phyloP scores from a whole-genome alignment of 2,329 filamentous ascomycete genomes.

The Elsinoe arachidis region DNA sequence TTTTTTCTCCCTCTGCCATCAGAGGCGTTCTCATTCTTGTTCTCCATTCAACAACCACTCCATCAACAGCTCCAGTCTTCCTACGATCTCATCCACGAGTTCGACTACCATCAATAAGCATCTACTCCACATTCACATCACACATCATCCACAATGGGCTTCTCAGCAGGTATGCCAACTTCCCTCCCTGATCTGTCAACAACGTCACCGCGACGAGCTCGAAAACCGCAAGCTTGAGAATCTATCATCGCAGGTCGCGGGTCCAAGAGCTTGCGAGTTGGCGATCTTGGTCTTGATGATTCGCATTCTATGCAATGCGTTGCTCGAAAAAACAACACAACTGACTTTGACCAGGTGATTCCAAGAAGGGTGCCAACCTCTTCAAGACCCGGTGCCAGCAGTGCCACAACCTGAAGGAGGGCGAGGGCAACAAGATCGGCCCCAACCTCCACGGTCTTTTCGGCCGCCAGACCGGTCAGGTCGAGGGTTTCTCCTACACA shows the following conservation, averaged over 20 bases:
- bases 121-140: constrained; percentile 14
- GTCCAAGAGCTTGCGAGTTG: neutral
- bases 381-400: constrained; percentile 99
- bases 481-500: constrained; percentile 92
- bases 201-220: neutral
- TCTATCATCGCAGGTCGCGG: neutral
- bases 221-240: neutral
- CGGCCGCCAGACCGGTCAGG: constrained; percentile 86
- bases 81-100: neutral
- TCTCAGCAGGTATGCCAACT: constrained; percentile 27
- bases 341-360: constrained; percentile 56
- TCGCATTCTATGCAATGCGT: neutral
- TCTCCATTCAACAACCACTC: constrained; percentile 9
- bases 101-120: neutral
- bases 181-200: neutral
- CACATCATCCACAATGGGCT: constrained; percentile 28
- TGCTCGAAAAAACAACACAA: neutral
- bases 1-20: constrained; percentile 15
- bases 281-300: neutral
- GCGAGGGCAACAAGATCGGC: constrained; percentile 95
- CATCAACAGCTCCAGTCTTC: neutral
- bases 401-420: constrained; percentile 92
- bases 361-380: constrained; percentile 94
- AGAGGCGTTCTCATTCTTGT: constrained; percentile 3
- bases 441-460: constrained; percentile 96